Base-by-base conservation (phyloP, 495 filamentous ascomycete species). In the Aspergillus sparsus region DNA sequence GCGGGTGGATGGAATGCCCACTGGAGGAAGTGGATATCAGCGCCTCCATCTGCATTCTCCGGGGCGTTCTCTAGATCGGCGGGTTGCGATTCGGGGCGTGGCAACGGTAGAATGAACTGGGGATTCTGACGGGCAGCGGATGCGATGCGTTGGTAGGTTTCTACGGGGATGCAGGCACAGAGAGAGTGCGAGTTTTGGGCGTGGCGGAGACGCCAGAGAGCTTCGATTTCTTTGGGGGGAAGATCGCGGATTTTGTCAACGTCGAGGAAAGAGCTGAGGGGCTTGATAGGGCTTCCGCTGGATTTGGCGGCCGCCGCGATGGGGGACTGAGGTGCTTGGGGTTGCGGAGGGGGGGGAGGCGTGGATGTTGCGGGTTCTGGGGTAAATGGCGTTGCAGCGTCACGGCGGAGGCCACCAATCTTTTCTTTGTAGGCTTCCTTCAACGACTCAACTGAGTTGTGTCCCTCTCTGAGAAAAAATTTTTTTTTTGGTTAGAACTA, bases 181-280 rank as follows among this genome's bases (percentile, higher is more conserved):
- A 98, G 85, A 32, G 90, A 89, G 62, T 82, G 74, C 0, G 85
- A 70, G 58, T 86, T 83, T 3, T 78, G 69, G 35, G 90, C 85
- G 75, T 97, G 91, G 16, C 89, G 89, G n/a, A 94, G 83, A 2
- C 92, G 89, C 94, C 94, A 98, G 66, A 97, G 82, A 31, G 87
- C 83, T 67, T 92, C 85, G 57, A 98, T 88, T 68, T 98, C 91
- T 65, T 87, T 85, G n/a, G 80, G 64, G 0, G 93, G 90, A 15
- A 97, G 88, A 33, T 71, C 64, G 49, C 77, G 75, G 44, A 87
- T 85, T 68, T 96, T 97, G 50, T 84, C 74, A 49, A 97, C 77
- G 71, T 97, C 90, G 61, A 98, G 80, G 78, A 87, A 97, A 53
- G 87, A 83, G 64, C 85, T 85, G 47, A 98, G 87, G 0, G 89